Evolutionary conservation across 805 yeast genomes (phyloP), one percentile per base, ranked within the genome.

Genomic region (Metschnikowia corniflorae): DNA sequence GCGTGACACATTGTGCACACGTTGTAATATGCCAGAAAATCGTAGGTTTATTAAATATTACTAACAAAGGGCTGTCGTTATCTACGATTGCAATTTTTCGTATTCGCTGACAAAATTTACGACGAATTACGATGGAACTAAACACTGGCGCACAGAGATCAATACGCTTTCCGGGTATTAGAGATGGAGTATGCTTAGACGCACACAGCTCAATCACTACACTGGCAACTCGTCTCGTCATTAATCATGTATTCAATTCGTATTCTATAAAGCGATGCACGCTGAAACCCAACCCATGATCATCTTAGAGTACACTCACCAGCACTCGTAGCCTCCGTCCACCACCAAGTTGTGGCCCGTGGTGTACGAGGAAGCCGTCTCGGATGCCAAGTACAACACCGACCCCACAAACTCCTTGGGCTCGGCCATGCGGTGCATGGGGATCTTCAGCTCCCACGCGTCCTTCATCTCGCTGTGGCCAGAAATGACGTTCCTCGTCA

Each of bases 291-390:
- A 17, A 19, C 24, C 21, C 20, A 33, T 31, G 18, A 20, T 20
- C 4, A 20, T 6, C 16, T 27, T 15, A 31, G 20, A 17, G 13
- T 6, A 7, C 19, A 7, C 31, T 62, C 61, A 85, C 91, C 91
- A 84, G 49, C 87, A 80, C 50, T 82, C 82, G 70, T 84, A 86
- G 40, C 94, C 95, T 54, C 94, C 94, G 56, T 86, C 94, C 39
- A 83, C 91, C 20, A 82, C 78, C 62, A 86, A 62, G 62, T 85
- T 84, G 58, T 83, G 81, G 54, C 94, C 95, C 12, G 94, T 85
- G 40, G 91, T 83, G 70, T 85, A 86, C 14, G 82, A 71, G 24
- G 85, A 75, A 7, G 91, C 93, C 31, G 76, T 50, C 39, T 77
- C 75, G 25, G 84, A 73, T 17, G 89, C 80, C 67, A 85, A 71